Evolutionary conservation across 2,329 filamentous ascomycete genomes (phyloP).

Genomic region (Colletotrichum orbiculare): DNA sequence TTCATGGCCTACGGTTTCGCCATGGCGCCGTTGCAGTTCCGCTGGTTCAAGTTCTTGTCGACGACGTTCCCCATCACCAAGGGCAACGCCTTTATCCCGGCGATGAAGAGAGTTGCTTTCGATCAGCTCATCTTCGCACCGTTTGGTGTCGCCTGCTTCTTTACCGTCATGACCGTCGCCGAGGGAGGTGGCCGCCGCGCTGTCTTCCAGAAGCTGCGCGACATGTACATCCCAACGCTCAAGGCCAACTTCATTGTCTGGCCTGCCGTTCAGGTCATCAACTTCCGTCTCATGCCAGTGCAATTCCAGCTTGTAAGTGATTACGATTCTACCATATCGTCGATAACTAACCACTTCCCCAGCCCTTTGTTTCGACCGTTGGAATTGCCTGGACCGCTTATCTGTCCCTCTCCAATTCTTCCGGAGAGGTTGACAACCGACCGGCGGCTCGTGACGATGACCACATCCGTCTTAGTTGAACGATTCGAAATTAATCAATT

Average conservation of each 20-base stretch:
- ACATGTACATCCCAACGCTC: conserved; percentile 92
- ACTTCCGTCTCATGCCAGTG: conserved; percentile 94
- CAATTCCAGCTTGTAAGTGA: conserved; percentile 95
- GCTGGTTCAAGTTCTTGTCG: conserved; percentile 92
- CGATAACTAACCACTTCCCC: background rate
- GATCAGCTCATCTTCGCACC: conserved; percentile 96
- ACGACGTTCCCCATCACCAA: conserved; percentile 87
- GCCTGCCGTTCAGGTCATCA: conserved; percentile 95
- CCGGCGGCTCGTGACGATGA: conserved; percentile 42
- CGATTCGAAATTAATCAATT: background rate
- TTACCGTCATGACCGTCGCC: conserved; percentile 94
- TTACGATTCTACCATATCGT: conserved; percentile 39
- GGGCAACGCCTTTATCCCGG: conserved; percentile 77
- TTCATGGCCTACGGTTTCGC: conserved; percentile 98
- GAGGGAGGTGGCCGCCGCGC: conserved; percentile 90
- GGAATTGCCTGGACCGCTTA: conserved; percentile 99
- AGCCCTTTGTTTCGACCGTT: conserved; percentile 96
- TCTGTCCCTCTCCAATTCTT: conserved; percentile 88
- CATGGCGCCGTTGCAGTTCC: conserved; percentile 95
- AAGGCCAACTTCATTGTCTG: conserved; percentile 97
- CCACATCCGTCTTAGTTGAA: conserved; percentile 49
- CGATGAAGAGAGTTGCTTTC: conserved; percentile 89
- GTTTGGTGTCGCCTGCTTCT: conserved; percentile 87
- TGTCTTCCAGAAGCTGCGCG: conserved; percentile 84
- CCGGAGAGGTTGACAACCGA: conserved; percentile 70